Evolutionary conservation across 768 basidiomycete genomes (phyloP), one percentile per base, ranked within the genome.

Genomic region (Phallus indusiatus): DNA sequence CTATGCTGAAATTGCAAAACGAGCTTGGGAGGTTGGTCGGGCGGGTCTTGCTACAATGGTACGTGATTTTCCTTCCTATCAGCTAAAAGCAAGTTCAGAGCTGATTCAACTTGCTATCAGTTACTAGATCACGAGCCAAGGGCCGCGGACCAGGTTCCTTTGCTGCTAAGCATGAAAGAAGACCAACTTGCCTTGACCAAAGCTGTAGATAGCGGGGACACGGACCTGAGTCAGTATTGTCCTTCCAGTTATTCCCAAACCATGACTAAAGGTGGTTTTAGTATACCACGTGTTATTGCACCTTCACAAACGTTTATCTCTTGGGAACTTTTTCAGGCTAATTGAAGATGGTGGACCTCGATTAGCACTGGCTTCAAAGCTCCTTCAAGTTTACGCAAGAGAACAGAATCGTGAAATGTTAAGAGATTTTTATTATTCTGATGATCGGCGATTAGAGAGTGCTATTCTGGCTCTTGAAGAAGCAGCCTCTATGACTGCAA

Each of bases 391-490:
- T 0, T 95, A 94, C 68, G 92, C 90, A 0, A 75, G 88, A 42
- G 90, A 94, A 68, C 92, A 92, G 66, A 89, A 95, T 68, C 77
- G 88, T 54, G 90, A 91, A 63, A 88, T 98, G 83, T 74, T 98
- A 7, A 78, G 93, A 16, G 94, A 99, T 69, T 98, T 94, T 72
- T 98, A 94, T 71, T 99, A 95, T 67, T 95, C 95, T 36, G 96
- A 99, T 66, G 96, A 98, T 71, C 78, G 96, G 56, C 80, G 94
- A 50, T 86, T 91, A 14, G 96, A 98, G 68, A 95, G 88, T 70
- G 96, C 94, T 0, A 80, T 88, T n/a, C 73, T 98, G 2, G 87
- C 83, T 37, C 72, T 99, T 20, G 90, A 90, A 48, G 96, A 97
- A 70, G 87, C 91, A 7, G 75, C 78, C 2, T 72, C 72, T 20